Evolutionary conservation across 208 protist genomes (phyloP).

Genomic region (Leishmania arabica): DNA sequence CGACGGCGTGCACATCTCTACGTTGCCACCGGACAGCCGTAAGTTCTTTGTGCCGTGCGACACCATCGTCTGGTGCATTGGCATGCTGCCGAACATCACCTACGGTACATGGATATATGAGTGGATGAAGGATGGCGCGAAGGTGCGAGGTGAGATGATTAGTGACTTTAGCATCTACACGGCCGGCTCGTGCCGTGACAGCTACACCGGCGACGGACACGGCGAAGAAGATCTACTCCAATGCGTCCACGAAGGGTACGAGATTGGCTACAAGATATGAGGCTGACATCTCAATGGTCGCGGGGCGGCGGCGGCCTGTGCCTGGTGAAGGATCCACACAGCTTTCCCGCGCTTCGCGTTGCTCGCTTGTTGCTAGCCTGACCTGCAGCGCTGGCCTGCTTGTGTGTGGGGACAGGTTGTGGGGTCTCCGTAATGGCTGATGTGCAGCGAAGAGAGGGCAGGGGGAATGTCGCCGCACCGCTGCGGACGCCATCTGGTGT

Average conservation of each 20-base stretch:
- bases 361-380: not conserved
- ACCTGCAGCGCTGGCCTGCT: no score
- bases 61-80: conserved; percentile 84
- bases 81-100: conserved; percentile 82
- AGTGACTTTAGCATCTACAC: conserved; percentile 80
- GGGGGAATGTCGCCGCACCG: not conserved
- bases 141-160: conserved; percentile 76
- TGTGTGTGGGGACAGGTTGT: not conserved
- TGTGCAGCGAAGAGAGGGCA: not conserved
- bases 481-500: not conserved
- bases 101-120: conserved; percentile 88
- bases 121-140: conserved; percentile 87
- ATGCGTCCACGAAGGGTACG: conserved; percentile 84
- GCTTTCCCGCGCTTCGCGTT: not conserved
- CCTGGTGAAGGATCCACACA: not conserved
- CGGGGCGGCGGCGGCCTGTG: not conserved
- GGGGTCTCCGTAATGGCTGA: not conserved
- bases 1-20: conserved; percentile 68
- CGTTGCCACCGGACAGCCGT: conserved; percentile 45
- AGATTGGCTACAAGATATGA: conserved; percentile 85
- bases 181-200: conserved; percentile 77
- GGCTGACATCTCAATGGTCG: not conserved
- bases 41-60: conserved; percentile 75
- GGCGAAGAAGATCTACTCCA: conserved; percentile 87
- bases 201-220: conserved; percentile 69